phyloP scores from a whole-genome alignment of 257 asterid genomes.

The Rubia yunnanensis region DNA sequence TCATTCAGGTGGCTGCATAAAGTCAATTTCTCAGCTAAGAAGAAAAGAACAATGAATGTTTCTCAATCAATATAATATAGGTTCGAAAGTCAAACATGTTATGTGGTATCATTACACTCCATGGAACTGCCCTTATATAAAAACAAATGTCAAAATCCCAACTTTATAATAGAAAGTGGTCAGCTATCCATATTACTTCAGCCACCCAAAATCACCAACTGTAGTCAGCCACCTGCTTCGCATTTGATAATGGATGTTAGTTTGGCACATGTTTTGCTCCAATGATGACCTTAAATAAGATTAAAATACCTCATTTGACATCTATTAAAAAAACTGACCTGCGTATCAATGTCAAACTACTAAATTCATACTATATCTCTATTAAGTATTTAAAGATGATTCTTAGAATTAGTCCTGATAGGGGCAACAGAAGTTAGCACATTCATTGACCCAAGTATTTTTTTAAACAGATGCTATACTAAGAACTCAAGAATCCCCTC shows the following conservation, averaged over 20 bases:
- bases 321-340: not conserved
- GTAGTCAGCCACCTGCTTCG: not conserved
- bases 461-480: not conserved
- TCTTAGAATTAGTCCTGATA: not conserved
- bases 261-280: constrained; percentile 7
- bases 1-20: not conserved
- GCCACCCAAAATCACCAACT: constrained; percentile 8
- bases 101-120: not conserved
- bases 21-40: constrained; percentile 6
- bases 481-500: not conserved
- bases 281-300: constrained; percentile 1
- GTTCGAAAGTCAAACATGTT: constrained; percentile 4
- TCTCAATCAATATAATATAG: not conserved
- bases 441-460: constrained; percentile 1
- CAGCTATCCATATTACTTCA: constrained; percentile 5
- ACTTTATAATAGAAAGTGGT: not conserved
- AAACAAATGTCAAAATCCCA: not conserved
- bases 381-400: not conserved
- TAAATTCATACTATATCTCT: not conserved
- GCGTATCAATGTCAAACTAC: not conserved
- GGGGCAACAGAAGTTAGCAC: constrained; percentile 1
- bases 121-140: not conserved
- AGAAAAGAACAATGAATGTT: not conserved
- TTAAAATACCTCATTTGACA: not conserved
- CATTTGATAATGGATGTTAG: not conserved